Evolutionary conservation across 495 filamentous ascomycete species (phyloP).

Genomic region (Tuber microsphaerosporum): DNA sequence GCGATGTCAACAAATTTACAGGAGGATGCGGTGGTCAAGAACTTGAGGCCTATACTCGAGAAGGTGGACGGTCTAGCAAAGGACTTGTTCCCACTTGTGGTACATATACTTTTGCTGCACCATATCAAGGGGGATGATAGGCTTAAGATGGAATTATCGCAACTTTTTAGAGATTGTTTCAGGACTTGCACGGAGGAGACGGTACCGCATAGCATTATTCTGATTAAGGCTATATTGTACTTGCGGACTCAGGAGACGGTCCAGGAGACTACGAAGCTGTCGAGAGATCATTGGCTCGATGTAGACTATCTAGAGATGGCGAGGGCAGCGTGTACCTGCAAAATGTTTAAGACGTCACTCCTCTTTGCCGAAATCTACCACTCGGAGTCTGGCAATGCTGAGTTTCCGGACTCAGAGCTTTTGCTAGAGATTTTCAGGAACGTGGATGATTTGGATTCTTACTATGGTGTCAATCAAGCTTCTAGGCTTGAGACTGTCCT

Average conservation of each 20-base stretch:
- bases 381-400: slow-evolving; percentile 55
- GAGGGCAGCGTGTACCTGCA: slow-evolving; percentile 68
- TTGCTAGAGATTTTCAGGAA: slow-evolving; percentile 76
- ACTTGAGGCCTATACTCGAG: slow-evolving; percentile 56
- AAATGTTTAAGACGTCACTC: slow-evolving; percentile 78
- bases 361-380: slow-evolving; percentile 68
- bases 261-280: slow-evolving; percentile 65
- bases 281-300: slow-evolving; percentile 78
- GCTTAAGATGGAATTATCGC: slow-evolving; percentile 44
- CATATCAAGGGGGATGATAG: slow-evolving; percentile 44
- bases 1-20: slow-evolving; percentile 55
- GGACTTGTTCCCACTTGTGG: slow-evolving; percentile 65
- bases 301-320: slow-evolving; percentile 68
- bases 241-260: slow-evolving; percentile 72
- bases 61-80: slow-evolving; percentile 61
- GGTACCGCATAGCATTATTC: slow-evolving; percentile 51
- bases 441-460: slow-evolving; percentile 90
- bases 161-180: slow-evolving; percentile 44
- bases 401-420: slow-evolving; percentile 55
- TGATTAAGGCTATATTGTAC: slow-evolving; percentile 79
- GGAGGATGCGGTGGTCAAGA: slow-evolving; percentile 58
- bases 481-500: slow-evolving; percentile 69
- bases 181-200: slow-evolving; percentile 40
- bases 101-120: slow-evolving; percentile 65
- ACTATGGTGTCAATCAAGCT: slow-evolving; percentile 82